Evolutionary conservation across 2,329 filamentous ascomycete genomes (phyloP).

Genomic region (Epichloe hybrida): DNA sequence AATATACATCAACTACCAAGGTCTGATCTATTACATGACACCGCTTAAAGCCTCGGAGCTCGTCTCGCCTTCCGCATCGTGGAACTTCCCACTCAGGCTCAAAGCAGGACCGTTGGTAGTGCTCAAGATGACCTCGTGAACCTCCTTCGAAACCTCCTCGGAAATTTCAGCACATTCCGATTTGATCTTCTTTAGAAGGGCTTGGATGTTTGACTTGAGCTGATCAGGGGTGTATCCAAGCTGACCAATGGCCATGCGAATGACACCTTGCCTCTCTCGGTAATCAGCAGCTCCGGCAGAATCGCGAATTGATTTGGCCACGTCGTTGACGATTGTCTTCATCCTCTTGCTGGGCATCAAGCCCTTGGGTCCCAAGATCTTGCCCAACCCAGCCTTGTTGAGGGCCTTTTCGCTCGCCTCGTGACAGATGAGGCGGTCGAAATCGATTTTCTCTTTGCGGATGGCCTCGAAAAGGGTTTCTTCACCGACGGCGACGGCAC

Average conservation of each 20-base stretch:
- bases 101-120: slow-evolving; percentile 80
- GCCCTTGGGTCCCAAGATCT: slow-evolving; percentile 74
- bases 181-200: slow-evolving; percentile 64
- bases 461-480: slow-evolving; percentile 74
- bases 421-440: slow-evolving; percentile 84
- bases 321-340: slow-evolving; percentile 76
- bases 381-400: slow-evolving; percentile 67
- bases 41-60: slow-evolving; percentile 37
- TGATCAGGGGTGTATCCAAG: slow-evolving; percentile 78
- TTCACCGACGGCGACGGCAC: slow-evolving; percentile 74
- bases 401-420: slow-evolving; percentile 62
- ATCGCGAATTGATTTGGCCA: slow-evolving; percentile 61
- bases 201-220: slow-evolving; percentile 71
- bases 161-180: slow-evolving; percentile 63
- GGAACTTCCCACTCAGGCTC: slow-evolving; percentile 70
- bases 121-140: slow-evolving; percentile 60
- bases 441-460: slow-evolving; percentile 60
- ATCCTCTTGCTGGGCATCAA: slow-evolving; percentile 85
- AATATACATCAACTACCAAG: slow-evolving; percentile 13
- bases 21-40: slow-evolving; percentile 31
- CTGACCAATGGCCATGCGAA: slow-evolving; percentile 84
- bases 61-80: slow-evolving; percentile 43
- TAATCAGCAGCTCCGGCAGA: slow-evolving; percentile 78
- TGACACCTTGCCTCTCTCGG: slow-evolving; percentile 70
- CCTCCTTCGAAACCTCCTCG: slow-evolving; percentile 29